Evolutionary conservation across 495 filamentous ascomycete species (phyloP).

Genomic region (Ramalina peruviana): DNA sequence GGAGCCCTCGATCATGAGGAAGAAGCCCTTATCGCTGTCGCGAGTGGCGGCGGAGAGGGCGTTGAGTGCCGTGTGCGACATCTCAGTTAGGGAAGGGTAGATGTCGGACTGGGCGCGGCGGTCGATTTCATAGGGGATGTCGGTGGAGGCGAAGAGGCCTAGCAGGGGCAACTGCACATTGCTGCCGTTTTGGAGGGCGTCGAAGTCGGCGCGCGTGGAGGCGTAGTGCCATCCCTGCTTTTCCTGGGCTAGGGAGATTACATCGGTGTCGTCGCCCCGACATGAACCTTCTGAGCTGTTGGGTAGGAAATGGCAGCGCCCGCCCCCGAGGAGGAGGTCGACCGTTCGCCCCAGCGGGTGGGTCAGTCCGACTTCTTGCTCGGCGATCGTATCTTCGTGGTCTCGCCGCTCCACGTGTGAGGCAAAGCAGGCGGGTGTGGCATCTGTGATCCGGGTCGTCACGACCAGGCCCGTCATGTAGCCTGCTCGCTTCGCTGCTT

Average conservation of each 20-base stretch:
- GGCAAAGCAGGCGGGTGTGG: constrained; percentile 93
- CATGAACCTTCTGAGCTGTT: constrained; percentile 67
- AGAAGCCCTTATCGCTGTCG: constrained; percentile 84
- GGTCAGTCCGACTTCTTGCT: constrained; percentile 70
- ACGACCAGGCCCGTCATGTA: constrained; percentile 92
- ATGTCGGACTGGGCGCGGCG: constrained; percentile 58
- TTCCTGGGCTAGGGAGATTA: constrained; percentile 51
- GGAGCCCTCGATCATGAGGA: constrained; percentile 94
- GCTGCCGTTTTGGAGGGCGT: constrained; percentile 54
- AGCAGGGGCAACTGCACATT: constrained; percentile 67
- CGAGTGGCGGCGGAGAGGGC: constrained; percentile 71
- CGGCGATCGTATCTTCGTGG: constrained; percentile 81
- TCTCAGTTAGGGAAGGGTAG: constrained; percentile 85
- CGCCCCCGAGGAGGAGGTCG: constrained; percentile 85
- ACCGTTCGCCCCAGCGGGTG: constrained; percentile 73
- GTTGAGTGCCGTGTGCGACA: constrained; percentile 68
- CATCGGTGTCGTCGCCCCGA: constrained; percentile 55
- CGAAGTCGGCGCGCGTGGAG: constrained; percentile 57
- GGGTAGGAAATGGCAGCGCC: constrained; percentile 82
- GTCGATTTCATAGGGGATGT: constrained; percentile 90
- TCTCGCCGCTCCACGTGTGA: constrained; percentile 66
- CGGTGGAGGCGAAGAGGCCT: constrained; percentile 68
- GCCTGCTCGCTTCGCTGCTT: constrained; percentile 81
- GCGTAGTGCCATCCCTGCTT: constrained; percentile 67
- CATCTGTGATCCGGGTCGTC: constrained; percentile 89